phyloP scores from a whole-genome alignment of 2,329 filamentous ascomycete genomes.

The Ustulina deusta region DNA sequence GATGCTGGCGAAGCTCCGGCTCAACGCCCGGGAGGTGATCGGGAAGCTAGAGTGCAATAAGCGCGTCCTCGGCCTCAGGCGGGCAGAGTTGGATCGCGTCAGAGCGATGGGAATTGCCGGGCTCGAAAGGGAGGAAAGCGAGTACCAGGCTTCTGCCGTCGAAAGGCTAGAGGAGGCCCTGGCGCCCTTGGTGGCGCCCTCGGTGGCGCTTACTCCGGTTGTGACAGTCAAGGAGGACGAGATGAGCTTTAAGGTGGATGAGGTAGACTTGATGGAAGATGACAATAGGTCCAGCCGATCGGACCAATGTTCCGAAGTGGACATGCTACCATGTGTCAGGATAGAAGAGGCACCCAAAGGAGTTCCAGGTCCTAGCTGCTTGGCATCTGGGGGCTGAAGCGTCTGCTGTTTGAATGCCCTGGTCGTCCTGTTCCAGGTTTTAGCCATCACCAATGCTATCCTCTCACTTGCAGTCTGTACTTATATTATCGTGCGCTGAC shows the following conservation, averaged over 20 bases:
- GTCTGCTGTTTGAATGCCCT: no score
- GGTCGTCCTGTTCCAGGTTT: no score
- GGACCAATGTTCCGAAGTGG: neutral
- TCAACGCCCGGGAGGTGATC: constrained; percentile 1
- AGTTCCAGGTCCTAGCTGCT: no score
- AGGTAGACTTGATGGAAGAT: neutral
- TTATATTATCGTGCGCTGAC: no score
- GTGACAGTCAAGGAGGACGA: neutral
- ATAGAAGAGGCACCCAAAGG: no score
- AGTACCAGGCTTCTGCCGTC: neutral
- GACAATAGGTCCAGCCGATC: neutral
- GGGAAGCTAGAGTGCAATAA: neutral
- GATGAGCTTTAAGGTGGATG: neutral
- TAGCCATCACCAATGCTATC: no score
- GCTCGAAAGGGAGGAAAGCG: constrained; percentile 1
- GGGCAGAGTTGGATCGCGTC: neutral
- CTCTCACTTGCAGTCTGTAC: no score
- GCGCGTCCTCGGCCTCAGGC: neutral
- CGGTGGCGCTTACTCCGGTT: neutral
- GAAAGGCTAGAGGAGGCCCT: neutral
- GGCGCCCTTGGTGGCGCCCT: no score
- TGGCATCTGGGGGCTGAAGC: no score
- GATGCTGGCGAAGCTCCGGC: neutral
- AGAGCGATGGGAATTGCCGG: neutral
- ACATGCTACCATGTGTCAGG: no score